These are phyloP conservation scores for Amylocarpus encephaloides DNA, from an alignment of 2,329 filamentous ascomycete genomes.

Conservation along the genomic window DNA sequence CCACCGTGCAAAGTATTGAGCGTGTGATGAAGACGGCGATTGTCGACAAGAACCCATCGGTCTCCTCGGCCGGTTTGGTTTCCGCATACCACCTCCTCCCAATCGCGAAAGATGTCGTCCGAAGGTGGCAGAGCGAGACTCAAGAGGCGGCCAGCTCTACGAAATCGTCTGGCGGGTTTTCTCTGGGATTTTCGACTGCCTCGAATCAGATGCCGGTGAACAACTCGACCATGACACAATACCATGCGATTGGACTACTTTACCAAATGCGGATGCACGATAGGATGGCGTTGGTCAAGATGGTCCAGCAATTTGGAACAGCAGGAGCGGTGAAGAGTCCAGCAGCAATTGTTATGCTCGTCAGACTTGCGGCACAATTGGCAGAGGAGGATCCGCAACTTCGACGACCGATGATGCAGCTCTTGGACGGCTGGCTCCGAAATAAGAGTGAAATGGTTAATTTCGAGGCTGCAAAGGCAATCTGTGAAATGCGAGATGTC, in stretches of 20 bases:
- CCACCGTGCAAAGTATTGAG: slow-evolving; percentile 95
- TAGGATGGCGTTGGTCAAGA: slow-evolving; percentile 97
- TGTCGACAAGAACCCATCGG: slow-evolving; percentile 96
- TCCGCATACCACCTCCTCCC: slow-evolving; percentile 97
- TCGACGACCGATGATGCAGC: slow-evolving; percentile 92
- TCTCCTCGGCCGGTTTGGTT: slow-evolving; percentile 90
- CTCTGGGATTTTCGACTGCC: slow-evolving; percentile 82
- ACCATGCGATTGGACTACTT: slow-evolving; percentile 92
- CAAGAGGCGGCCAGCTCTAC: slow-evolving; percentile 88
- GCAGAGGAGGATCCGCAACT: slow-evolving; percentile 88
- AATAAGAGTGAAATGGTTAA: slow-evolving; percentile 99
- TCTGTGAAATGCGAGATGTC: slow-evolving; percentile 90
- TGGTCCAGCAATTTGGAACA: slow-evolving; percentile 98
- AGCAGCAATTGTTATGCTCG: slow-evolving; percentile 84
- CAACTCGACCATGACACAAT: slow-evolving; percentile 96
- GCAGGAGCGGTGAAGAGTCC: slow-evolving; percentile 92
- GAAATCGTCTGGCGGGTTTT: slow-evolving; percentile 86
- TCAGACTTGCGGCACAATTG: slow-evolving; percentile 85
- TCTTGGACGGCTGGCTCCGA: slow-evolving; percentile 91
- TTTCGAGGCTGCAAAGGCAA: slow-evolving; percentile 97
- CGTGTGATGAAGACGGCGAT: slow-evolving; percentile 98
- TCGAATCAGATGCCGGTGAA: slow-evolving; percentile 70
- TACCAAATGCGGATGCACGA: slow-evolving; percentile 98
- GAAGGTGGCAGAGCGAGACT: slow-evolving; percentile 97
- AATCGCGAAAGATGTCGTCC: slow-evolving; percentile 89